Base-by-base conservation (phyloP, 2,329 filamentous ascomycete species). In the Paecilomyces formosus region DNA sequence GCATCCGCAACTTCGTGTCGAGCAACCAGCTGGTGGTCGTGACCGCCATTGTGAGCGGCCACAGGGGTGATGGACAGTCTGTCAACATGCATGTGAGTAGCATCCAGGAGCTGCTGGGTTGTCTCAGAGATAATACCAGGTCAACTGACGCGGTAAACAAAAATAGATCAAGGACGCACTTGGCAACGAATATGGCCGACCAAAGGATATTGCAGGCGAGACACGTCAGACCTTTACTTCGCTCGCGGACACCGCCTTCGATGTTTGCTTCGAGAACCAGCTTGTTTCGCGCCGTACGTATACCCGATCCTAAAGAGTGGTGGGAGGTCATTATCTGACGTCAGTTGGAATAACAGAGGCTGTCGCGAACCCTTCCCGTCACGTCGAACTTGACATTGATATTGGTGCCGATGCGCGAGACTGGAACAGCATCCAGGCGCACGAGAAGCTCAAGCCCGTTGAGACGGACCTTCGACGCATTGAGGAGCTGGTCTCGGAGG, bases 401-500 rank as follows among this genome's bases (percentile, higher is more conserved):
- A 96, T 97, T 69, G 92, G 92, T 69, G 92, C 92, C 76, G 92
- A 97, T 75, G 94, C 94, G 64, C 96, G 96, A 77, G 94, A 99
- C 79, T 99, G 94, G 94, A 92, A 88, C 64, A 91, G 91, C 67
- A 95, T 97, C 73, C 92, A 97, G 79, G 91, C 91, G 59, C 89
- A 88, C 63, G 94, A 99, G 85, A 97, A 97, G 83, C 87, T 99
- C 68, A 96, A 96, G 84, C 94, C 94, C 54, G 86, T 97, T 68
- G 94, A 99, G 80, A 92, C 90, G 18, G 94, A 97, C 75, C 85
- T 99, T 70, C 88, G 92, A 70, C 87, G 92, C 66, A 89, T 97
- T 70, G 92, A 96, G 75, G 94, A 97, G 79, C 83, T 93, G 72
- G 89, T 96, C 45, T 82, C 81, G 64, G 93, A 97, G 79, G 86